Evolutionary conservation across 1,284 basidiomycete species (phyloP).

Genomic region (Schizopora paradoxa): DNA sequence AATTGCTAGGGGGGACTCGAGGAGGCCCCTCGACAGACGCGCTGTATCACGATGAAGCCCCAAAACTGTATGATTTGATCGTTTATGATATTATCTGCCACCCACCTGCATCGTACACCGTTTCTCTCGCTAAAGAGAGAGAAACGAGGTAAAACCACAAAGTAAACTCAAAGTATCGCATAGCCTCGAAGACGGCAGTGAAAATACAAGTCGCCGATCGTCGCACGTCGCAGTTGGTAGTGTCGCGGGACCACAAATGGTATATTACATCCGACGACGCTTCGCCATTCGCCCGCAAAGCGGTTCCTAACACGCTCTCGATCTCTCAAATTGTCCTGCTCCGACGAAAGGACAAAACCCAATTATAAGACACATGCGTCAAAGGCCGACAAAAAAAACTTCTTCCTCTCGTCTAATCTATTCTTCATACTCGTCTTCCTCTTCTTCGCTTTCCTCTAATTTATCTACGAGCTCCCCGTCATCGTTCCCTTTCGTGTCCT

Average conservation of each 20-base stretch:
- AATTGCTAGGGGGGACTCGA: conserved; percentile 36
- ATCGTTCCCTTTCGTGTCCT: conserved; percentile 35
- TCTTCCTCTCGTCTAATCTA: conserved; percentile 4
- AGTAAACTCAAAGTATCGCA: too few relatives aligned
- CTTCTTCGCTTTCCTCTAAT: conserved; percentile 27
- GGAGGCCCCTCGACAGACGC: conserved; percentile 36
- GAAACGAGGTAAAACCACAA: too few relatives aligned
- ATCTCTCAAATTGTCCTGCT: not conserved
- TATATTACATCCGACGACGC: too few relatives aligned
- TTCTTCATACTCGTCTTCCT: conserved; percentile 30
- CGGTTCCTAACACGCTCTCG: too few relatives aligned
- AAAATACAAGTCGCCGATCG: too few relatives aligned
- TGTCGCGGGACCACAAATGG: too few relatives aligned
- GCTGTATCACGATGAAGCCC: conserved; percentile 30
- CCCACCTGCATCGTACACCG: conserved; percentile 24
- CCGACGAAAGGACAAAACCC: not conserved
- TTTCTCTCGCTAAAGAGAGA: conserved; percentile 19
- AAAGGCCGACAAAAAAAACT: not conserved
- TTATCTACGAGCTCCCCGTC: conserved; percentile 57
- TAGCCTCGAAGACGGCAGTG: too few relatives aligned
- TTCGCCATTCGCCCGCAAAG: too few relatives aligned
- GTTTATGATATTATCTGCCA: not conserved
- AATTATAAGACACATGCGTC: not conserved
- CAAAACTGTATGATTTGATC: not conserved
- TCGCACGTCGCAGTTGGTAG: too few relatives aligned